These are phyloP conservation scores for Mycena galopus DNA, from an alignment of 768 basidiomycete species.

Conservation along the genomic window DNA sequence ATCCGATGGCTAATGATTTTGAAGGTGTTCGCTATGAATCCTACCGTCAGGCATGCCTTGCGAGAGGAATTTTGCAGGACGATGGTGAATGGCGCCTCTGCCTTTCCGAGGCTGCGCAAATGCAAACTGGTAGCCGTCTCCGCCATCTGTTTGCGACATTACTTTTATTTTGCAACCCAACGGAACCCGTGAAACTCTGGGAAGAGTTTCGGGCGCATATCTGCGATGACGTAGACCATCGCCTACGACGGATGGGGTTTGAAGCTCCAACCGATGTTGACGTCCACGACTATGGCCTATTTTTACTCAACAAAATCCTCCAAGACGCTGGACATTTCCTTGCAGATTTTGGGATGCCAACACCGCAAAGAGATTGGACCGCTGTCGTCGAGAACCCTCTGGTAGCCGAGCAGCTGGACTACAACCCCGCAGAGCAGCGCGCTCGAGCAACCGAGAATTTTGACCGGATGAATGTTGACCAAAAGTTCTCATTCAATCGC, in stretches of 20 bases:
- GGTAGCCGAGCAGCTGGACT: not conserved
- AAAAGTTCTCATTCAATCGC: not conserved
- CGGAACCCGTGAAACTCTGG: not conserved
- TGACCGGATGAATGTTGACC: not conserved
- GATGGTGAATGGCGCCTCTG: conserved; percentile 57
- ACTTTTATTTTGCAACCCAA: conserved; percentile 2
- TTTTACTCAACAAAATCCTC: conserved; percentile 7
- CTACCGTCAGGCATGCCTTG: conserved; percentile 43
- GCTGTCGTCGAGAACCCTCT: not conserved
- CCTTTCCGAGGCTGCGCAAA: conserved; percentile 48
- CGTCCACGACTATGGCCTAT: not conserved
- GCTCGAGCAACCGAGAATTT: not conserved
- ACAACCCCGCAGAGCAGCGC: not conserved
- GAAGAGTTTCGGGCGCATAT: not conserved
- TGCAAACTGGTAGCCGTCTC: conserved; percentile 48
- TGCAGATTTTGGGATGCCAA: conserved; percentile 34
- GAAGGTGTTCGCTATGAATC: conserved; percentile 17
- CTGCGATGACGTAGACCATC: not conserved
- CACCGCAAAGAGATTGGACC: not conserved
- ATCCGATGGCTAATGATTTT: no score
- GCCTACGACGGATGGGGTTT: not conserved
- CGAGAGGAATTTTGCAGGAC: conserved; percentile 51
- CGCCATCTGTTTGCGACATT: conserved; percentile 51
- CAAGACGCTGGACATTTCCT: not conserved
- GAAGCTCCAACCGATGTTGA: not conserved